Evolutionary conservation across 2,329 filamentous ascomycete genomes (phyloP).

Genomic region (Cladosporium austrohemisphaericum): DNA sequence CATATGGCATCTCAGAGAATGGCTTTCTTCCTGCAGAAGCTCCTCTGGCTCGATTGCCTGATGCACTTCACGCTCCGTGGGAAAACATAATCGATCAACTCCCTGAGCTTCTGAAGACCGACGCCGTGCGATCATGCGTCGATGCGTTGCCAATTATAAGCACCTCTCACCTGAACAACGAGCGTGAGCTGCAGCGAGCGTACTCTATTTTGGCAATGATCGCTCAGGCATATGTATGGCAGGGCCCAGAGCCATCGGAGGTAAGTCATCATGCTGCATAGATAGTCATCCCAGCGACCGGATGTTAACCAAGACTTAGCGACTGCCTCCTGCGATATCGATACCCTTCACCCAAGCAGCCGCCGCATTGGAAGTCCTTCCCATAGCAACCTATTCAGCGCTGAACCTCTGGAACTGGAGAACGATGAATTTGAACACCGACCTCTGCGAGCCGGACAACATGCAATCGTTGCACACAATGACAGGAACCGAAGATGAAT

Average conservation of each 20-base stretch:
- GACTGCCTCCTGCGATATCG: constrained; percentile 74
- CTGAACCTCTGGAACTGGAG: constrained; percentile 96
- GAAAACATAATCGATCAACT: constrained; percentile 78
- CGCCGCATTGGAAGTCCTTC: constrained; percentile 70
- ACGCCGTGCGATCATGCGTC: constrained; percentile 71
- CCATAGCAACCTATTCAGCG: constrained; percentile 89
- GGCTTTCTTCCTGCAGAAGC: constrained; percentile 81
- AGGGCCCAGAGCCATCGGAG: constrained; percentile 66
- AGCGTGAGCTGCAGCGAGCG: constrained; percentile 84
- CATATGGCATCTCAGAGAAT: constrained; percentile 38
- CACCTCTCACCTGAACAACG: constrained; percentile 73
- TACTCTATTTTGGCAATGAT: constrained; percentile 76
- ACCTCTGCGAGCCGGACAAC: constrained; percentile 76
- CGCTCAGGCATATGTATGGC: constrained; percentile 85
- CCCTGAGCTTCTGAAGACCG: constrained; percentile 75
- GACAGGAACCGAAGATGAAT: constrained; percentile 90
- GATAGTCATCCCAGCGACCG: no score
- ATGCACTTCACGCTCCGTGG: constrained; percentile 91
- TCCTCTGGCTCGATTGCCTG: constrained; percentile 74
- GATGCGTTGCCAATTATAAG: constrained; percentile 77
- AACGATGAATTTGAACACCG: constrained; percentile 71
- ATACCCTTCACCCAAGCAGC: constrained; percentile 76
- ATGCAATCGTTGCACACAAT: constrained; percentile 81
- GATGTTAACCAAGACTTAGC: no score
- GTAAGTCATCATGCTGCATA: no score